Evolutionary conservation across 257 asterid species (phyloP).

Genomic region (Ligustrum vulgare): DNA sequence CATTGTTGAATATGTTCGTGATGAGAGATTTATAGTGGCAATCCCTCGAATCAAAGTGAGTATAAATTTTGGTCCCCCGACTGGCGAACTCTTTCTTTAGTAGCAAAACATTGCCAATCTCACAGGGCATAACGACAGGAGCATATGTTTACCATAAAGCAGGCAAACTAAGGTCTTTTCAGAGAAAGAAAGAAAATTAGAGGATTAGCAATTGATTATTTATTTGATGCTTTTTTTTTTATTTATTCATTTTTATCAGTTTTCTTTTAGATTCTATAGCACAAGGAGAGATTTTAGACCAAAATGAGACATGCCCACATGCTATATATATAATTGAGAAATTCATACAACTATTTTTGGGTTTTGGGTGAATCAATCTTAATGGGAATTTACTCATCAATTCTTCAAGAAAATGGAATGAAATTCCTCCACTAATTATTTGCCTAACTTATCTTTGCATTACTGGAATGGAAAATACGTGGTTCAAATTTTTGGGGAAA

Average conservation of each 20-base stretch:
- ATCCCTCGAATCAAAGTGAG: conserved; percentile 37
- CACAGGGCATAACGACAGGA: conserved; percentile 16
- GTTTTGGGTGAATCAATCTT: not conserved
- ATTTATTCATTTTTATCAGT: not conserved
- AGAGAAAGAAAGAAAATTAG: not conserved
- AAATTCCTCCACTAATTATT: not conserved
- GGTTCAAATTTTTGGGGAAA: not conserved
- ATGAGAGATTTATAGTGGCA: conserved; percentile 35
- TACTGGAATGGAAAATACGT: not conserved
- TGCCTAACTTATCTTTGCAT: not conserved
- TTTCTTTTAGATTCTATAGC: not conserved
- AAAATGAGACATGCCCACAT: conserved; percentile 5
- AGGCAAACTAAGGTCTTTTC: conserved; percentile 22
- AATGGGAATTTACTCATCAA: not conserved
- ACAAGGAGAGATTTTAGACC: not conserved
- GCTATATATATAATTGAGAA: not conserved
- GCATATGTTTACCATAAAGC: conserved; percentile 30
- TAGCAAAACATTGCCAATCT: conserved; percentile 16
- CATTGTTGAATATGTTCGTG: conserved; percentile 49
- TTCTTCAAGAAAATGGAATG: not conserved
- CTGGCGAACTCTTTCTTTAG: conserved; percentile 13
- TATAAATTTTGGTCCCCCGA: conserved; percentile 43
- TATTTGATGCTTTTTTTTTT: not conserved
- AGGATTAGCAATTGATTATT: not conserved
- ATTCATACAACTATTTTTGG: not conserved